Percentiles rank a stretch among this genome's conserved stretches.
phyloP scores from a whole-genome alignment of 2,329 filamentous ascomycete genomes.

The Colletotrichum falcatum region DNA sequence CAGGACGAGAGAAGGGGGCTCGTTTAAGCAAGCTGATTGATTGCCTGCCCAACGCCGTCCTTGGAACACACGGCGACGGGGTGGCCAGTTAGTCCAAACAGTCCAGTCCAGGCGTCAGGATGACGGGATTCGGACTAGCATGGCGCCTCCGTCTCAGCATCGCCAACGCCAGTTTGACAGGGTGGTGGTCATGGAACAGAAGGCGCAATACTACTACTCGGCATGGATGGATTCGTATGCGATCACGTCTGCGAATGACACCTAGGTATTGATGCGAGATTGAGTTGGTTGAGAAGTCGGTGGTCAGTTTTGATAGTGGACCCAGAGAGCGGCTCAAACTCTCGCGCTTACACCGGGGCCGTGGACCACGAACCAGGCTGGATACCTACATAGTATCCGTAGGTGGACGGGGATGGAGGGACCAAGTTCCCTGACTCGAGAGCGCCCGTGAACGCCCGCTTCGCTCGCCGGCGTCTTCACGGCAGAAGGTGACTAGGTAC shows the following conservation, averaged over 20 bases:
- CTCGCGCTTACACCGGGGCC: conserved; percentile 27
- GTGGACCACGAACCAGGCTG: not conserved
- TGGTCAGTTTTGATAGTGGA: conserved; percentile 11
- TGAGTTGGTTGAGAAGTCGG: not conserved
- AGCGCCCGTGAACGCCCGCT: conserved; percentile 24
- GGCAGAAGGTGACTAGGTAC: not conserved
- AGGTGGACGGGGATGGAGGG: not conserved
- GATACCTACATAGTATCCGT: no score
- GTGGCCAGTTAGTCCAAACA: conserved; percentile 12
- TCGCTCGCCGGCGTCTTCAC: conserved; percentile 19
- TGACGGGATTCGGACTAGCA: conserved; percentile 32
- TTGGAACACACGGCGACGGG: not conserved
- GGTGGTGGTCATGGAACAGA: not conserved
- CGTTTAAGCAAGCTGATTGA: not conserved
- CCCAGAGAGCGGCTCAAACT: conserved; percentile 34
- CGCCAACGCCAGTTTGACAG: not conserved
- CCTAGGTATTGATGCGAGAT: not conserved
- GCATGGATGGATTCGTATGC: no score
- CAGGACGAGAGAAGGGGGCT: conserved; percentile 10
- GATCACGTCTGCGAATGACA: not conserved
- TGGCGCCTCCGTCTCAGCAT: conserved; percentile 24
- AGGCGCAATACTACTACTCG: no score
- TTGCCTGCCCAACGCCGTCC: conserved; percentile 19
- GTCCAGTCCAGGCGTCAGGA: conserved; percentile 30
- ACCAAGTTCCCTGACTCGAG: conserved; percentile 33